Evolutionary conservation across 257 asterid genomes (phyloP), one percentile per base, ranked within the genome.

Genomic region (Scutellaria minor): DNA sequence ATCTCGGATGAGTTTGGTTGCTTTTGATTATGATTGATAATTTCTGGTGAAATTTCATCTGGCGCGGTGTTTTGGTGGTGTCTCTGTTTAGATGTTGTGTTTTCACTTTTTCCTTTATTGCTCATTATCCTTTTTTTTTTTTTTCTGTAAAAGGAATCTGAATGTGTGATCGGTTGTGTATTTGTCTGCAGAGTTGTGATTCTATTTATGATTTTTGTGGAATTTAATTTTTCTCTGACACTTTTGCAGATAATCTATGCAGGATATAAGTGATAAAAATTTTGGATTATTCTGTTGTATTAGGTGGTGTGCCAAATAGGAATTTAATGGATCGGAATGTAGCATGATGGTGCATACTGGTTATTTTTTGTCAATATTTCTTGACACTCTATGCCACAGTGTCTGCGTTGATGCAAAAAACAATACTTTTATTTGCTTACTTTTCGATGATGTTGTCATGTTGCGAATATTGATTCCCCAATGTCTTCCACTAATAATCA

Each of bases 111-210:
- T 13, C 31, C 56, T 56, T 42, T 12, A 20, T 31, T 0, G 13
- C n/a, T 3, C 37, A 11, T 22, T 7, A 15, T 52, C 13, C 9
- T 48, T 48, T 70, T 50, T 57, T 55, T 35, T 48, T 48, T 70
- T 50, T 57, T 55, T 35, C 15, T 5, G 37, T 3, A 4, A 31
- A 31, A 31, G 37, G 37, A 31, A 31, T 31, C 37, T 31, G 48
- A 41, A 15, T 37, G 41, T 18, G 12, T 48, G 66, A 64, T 65
- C 18, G 50, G 70, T 41, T 69, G 55, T 65, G 55, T 65, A 3
- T 54, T 74, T 66, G 72, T 61, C 41, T 73, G 65, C 35, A 15
- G 60, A 13, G 69, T 1, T 45, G 55, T 47, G 37, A 18, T 80
- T 67, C 10, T 72, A 71, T 56, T 63, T 48, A 27, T 47, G 60